A percentile compares a stretch with the other conserved stretches of the same genome.
phyloP scores from a whole-genome alignment of 495 filamentous ascomycete genomes.

The Darksidea phi region DNA sequence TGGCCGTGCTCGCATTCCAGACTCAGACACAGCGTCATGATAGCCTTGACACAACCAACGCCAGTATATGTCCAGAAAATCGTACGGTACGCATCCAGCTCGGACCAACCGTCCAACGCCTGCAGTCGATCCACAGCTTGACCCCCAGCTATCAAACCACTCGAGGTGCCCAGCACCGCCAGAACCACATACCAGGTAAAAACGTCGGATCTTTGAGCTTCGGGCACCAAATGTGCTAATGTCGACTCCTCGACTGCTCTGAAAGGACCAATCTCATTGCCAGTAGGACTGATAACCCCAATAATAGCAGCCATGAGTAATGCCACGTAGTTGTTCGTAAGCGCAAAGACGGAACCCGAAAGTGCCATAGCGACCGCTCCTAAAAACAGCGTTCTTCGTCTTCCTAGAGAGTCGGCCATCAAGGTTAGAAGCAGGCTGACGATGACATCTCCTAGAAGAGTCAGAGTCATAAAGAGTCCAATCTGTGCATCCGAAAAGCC shows the following conservation, averaged over 20 bases:
- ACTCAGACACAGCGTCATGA: conserved; percentile 60
- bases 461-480: conserved; percentile 86
- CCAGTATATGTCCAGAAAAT: conserved; percentile 70
- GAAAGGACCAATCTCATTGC: conserved; percentile 57
- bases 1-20: conserved; percentile 55
- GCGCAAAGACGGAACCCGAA: conserved; percentile 67
- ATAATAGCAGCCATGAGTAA: conserved; percentile 71
- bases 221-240: conserved; percentile 67
- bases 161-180: conserved; percentile 61
- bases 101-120: conserved; percentile 51
- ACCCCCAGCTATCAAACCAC: conserved; percentile 65
- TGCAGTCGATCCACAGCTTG: conserved; percentile 59
- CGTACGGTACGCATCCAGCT: conserved; percentile 60
- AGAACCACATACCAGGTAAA: conserved; percentile 80
- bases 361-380: conserved; percentile 68
- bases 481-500: conserved; percentile 67
- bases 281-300: conserved; percentile 78
- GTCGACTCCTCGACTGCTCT: conserved; percentile 83
- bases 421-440: conserved; percentile 75
- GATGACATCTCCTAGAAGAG: conserved; percentile 73
- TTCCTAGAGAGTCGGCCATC: conserved; percentile 70
- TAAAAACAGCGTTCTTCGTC: conserved; percentile 64
- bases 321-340: conserved; percentile 69
- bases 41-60: conserved; percentile 66
- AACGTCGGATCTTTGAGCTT: conserved; percentile 64